Evolutionary conservation across 495 filamentous ascomycete genomes (phyloP), one percentile per base, ranked within the genome.

Genomic region (Xylaria curta): DNA sequence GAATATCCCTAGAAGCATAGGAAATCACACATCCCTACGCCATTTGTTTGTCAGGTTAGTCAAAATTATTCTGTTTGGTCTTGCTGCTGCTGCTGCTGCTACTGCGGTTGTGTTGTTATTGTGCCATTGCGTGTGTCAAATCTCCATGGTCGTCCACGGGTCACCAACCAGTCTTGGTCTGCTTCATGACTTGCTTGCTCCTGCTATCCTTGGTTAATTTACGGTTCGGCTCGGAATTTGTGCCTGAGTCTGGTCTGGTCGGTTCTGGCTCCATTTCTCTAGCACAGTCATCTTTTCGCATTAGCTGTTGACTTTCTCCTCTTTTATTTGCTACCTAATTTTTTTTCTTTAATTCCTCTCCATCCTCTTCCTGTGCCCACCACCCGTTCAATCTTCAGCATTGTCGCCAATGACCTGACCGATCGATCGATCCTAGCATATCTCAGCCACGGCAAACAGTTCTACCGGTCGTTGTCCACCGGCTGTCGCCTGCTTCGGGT

Each of bases 221-320:
- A 44, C 60, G 68, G 59, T 64, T 64, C 68, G 68, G 68, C 61
- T 70, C 68, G 68, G 68, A 54, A 56, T 70, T 56, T 70, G 61
- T 71, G 61, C 61, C 62, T 66, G 69, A 40, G 61, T 66, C 62
- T 71, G 69, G 49, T 65, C 68, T 71, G 59, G 19, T 65, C 60
- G 58, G 58, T 12, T 12, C 33, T 40, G 53, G 49, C 33, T 71
- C 69, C 69, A 51, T 59, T 66, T 66, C 53, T 12, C 9, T 66
- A 60, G 69, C 69, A 71, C 69, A 66, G 69, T 71, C 69, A 71
- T 71, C 62, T 59, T 71, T 71, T 71, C 61, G 40, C 69, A 59
- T 56, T 66, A 71, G 62, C 51, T 59, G 62, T 56, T 64, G 26
- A 70, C 31, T 60, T 46, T 71, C 62, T 66, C 62, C 69, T 66